Evolutionary conservation across 2,329 filamentous ascomycete genomes (phyloP), one percentile per base, ranked within the genome.

Genomic region (Chrysosphaeria jannelii): DNA sequence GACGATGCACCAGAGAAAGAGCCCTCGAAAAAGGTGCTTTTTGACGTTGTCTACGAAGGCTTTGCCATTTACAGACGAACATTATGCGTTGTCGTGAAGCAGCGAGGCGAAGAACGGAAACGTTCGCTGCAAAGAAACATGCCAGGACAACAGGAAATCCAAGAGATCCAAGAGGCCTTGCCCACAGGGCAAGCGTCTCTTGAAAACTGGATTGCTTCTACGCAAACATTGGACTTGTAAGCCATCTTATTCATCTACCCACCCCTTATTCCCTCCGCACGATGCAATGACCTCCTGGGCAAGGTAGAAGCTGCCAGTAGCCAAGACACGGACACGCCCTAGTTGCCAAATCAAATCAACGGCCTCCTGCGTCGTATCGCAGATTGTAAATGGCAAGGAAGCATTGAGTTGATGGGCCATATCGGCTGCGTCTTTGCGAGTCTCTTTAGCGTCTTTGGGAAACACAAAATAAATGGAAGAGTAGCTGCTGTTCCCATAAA

Each of bases 51-150:
- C 9, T 97, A 93, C 44, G 78, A 93, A 36, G 81, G 85, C 6
- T 93, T 93, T 45, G 74, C 70, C 35, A 91, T 97, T 38, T 89
- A 90, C 45, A 78, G 85, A 8, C 70, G 76, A 34, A 76, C 90
- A 22, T 51, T 97, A 13, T 93, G 79, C 43, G 53, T 97, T 28
- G 70, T 97, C 6, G 67, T 97, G 36, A 67, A 64, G 42, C 72
- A 69, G 39, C 65, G 69, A 29, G 68, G 36, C 23, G 37, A 38
- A 7, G 7, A 18, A n/a, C 16, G 16, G 16, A 18, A 18, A 4
- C 19, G 25, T 6, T 17, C 18, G 10, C n/a, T 24, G 10, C 15
- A n/a, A n/a, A n/a, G n/a, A n/a, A n/a, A n/a, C n/a, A n/a, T n/a
- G n/a, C n/a, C n/a, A n/a, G n/a, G n/a, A n/a, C 27, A 11, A 28